phyloP scores from a whole-genome alignment of 345 rosid genomes.

The Boechera retrofracta region DNA sequence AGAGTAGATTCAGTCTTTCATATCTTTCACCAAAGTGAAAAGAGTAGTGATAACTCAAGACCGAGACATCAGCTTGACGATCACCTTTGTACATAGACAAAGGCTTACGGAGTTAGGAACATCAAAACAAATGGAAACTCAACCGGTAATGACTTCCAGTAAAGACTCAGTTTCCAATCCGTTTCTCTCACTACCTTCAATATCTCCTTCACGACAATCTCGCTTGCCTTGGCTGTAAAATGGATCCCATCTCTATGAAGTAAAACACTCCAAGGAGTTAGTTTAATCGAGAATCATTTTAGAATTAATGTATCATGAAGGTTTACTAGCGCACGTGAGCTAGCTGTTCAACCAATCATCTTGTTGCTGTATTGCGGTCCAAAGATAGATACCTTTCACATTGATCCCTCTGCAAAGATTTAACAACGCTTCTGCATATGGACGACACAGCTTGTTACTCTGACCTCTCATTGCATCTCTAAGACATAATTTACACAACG shows the following conservation, averaged over 20 bases:
- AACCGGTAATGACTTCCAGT: slow-evolving; percentile 57
- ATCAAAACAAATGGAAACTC: slow-evolving; percentile 61
- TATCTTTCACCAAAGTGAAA: no score
- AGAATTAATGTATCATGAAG: not conserved
- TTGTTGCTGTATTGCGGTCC: slow-evolving; percentile 66
- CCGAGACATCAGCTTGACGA: no score
- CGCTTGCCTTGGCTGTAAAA: slow-evolving; percentile 65
- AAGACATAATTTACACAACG: not conserved
- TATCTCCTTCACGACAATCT: slow-evolving; percentile 67
- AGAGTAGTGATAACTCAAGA: no score
- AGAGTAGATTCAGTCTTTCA: no score
- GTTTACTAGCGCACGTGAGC: slow-evolving; percentile 65
- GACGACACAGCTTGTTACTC: slow-evolving; percentile 63
- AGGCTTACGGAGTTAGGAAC: slow-evolving; percentile 22
- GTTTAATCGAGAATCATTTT: not conserved
- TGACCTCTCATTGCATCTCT: slow-evolving; percentile 47
- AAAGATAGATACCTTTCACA: slow-evolving; percentile 67
- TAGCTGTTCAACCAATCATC: slow-evolving; percentile 68
- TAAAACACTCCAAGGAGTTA: not conserved
- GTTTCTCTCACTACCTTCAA: slow-evolving; percentile 61
- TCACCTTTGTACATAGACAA: not conserved
- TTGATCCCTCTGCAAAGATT: slow-evolving; percentile 68
- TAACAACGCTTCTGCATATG: slow-evolving; percentile 74
- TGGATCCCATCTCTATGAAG: slow-evolving; percentile 76
- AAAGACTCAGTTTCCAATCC: slow-evolving; percentile 74